These are phyloP conservation scores for Pythium rhizo-oryzae DNA, from an alignment of 352 stramenopile species.

Conservation along the genomic window DNA sequence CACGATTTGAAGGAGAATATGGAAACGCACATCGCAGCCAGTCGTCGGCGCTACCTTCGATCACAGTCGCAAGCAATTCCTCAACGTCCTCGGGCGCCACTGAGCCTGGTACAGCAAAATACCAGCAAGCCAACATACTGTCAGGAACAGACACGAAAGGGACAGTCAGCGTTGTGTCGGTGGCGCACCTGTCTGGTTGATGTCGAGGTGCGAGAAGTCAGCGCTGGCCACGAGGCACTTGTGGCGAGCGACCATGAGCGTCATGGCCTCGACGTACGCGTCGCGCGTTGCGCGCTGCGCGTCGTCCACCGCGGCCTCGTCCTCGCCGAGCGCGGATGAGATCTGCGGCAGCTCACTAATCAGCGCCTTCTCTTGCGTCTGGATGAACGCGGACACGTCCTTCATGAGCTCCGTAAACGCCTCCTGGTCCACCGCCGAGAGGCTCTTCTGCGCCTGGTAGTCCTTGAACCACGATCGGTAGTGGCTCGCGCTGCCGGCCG, in stretches of 20 bases:
- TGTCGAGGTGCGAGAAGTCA: conserved; percentile 62
- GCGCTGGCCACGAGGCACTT: conserved; percentile 46
- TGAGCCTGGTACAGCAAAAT: conserved; percentile 35
- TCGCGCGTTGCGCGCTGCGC: conserved; percentile 21
- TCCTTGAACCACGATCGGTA: conserved; percentile 23
- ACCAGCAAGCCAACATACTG: not conserved
- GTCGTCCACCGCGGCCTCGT: conserved; percentile 29
- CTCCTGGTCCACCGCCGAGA: conserved; percentile 25
- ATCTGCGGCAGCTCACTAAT: conserved; percentile 45
- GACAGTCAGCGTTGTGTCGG: no score
- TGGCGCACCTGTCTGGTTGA: conserved; percentile 58
- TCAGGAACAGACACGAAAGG: no score
- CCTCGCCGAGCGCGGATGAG: conserved; percentile 37
- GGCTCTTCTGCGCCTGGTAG: conserved; percentile 25
- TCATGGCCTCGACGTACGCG: conserved; percentile 55
- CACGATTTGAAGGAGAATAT: not conserved
- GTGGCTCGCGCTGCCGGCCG: not conserved
- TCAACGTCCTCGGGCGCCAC: conserved; percentile 46
- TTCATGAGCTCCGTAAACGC: conserved; percentile 54
- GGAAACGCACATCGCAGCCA: conserved; percentile 20
- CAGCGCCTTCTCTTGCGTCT: conserved; percentile 42
- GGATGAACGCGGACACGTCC: conserved; percentile 45
- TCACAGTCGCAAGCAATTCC: conserved; percentile 38
- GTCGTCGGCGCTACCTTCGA: conserved; percentile 16
- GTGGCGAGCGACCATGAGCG: conserved; percentile 64